Conservation (phyloP, 1,284 basidiomycete species). For the Cryptococcus sp. region DNA sequence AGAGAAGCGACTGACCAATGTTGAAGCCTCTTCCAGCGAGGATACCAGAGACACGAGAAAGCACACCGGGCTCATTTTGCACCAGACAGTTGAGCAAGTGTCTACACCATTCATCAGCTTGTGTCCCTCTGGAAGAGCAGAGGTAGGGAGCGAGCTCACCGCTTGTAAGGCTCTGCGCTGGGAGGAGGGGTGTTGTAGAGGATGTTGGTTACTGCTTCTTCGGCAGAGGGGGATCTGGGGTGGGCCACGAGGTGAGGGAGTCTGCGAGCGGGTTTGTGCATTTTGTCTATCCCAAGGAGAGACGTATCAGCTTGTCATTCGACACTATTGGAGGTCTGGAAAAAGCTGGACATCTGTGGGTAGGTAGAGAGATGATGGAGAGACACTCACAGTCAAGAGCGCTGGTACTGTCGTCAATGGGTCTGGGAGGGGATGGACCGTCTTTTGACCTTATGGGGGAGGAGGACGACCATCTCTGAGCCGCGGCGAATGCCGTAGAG, state of each 20-base stretch:
- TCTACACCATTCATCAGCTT: constrained; percentile 53
- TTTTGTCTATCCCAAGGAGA: constrained; percentile 45
- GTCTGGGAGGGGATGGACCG: constrained; percentile 43
- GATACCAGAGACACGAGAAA: constrained; percentile 96
- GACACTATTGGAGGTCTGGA: too few species aligned
- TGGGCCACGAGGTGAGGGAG: constrained; percentile 46
- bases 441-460: constrained; percentile 23
- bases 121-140: background rate
- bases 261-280: constrained; percentile 40
- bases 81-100: constrained; percentile 98
- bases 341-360: too few species aligned
- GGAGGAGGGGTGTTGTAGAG: constrained; percentile 95
- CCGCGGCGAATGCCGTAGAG: constrained; percentile 7
- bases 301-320: background rate
- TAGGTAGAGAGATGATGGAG: background rate
- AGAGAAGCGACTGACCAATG: constrained; percentile 60
- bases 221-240: constrained; percentile 62
- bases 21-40: constrained; percentile 97
- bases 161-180: constrained; percentile 89
- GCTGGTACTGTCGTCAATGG: constrained; percentile 85
- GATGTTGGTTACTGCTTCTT: constrained; percentile 94
- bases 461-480: constrained; percentile 21
- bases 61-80: constrained; percentile 98
- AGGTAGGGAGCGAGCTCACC: constrained; percentile 59
- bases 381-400: constrained; percentile 89